Conservation (phyloP, 2,329 filamentous ascomycete genomes). For the Saccharata proteae region DNA sequence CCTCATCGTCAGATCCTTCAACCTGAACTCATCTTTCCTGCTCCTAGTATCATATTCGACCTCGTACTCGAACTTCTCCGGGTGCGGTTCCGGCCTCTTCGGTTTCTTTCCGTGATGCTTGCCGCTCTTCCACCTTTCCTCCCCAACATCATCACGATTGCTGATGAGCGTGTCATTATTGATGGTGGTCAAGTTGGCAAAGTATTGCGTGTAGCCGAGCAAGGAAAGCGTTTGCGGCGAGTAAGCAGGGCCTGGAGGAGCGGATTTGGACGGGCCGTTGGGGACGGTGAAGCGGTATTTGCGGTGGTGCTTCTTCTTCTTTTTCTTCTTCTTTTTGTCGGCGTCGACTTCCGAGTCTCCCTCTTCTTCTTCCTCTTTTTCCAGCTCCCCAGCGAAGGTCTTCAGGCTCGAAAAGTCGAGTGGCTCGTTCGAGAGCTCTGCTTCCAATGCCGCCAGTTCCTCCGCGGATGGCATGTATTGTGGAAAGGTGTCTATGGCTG, state of each 20-base stretch:
- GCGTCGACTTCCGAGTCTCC: slow-evolving; percentile 23
- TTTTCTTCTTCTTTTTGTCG: slow-evolving; percentile 25
- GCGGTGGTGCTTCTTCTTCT: slow-evolving; percentile 16
- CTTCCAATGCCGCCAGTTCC: slow-evolving; percentile 8
- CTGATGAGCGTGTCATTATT: slow-evolving; percentile 53
- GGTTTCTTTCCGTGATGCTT: slow-evolving; percentile 44
- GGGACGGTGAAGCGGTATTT: slow-evolving; percentile 45
- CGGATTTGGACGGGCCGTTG: slow-evolving; percentile 55
- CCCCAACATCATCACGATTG: slow-evolving; percentile 14
- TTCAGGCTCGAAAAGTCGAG: too few relatives aligned
- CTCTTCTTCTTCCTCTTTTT: slow-evolving; percentile 13
- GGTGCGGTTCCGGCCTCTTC: slow-evolving; percentile 40
- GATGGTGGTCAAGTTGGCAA: slow-evolving; percentile 81
- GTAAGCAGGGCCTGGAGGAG: slow-evolving; percentile 80
- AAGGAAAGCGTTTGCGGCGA: slow-evolving; percentile 71
- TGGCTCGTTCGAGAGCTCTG: slow-evolving; percentile 1
- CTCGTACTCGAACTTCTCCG: slow-evolving; percentile 58
- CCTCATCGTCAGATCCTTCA: slow-evolving; percentile 73
- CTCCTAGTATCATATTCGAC: slow-evolving; percentile 72
- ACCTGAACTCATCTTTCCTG: slow-evolving; percentile 59
- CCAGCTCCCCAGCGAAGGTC: too few relatives aligned
- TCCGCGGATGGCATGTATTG: slow-evolving; percentile 21
- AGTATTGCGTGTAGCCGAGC: slow-evolving; percentile 79
- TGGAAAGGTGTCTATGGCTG: slow-evolving; percentile 20
- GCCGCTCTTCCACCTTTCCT: slow-evolving; percentile 48